Conservation (phyloP, 352 stramenopile genomes). For the Pythium dissimile region DNA sequence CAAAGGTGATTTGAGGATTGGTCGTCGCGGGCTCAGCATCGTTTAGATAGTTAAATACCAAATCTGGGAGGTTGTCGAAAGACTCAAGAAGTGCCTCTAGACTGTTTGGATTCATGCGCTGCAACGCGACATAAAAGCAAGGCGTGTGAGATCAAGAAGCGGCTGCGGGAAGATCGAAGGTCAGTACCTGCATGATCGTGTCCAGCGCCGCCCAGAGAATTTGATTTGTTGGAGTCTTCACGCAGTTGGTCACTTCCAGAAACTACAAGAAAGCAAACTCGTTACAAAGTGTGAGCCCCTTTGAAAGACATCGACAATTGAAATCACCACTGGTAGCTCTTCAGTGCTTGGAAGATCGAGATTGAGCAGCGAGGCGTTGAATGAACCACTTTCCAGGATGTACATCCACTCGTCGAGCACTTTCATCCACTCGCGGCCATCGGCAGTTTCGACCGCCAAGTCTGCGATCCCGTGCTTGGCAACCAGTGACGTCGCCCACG, state of each 20-base stretch:
- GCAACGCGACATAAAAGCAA: no score
- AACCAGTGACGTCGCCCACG: conserved; percentile 60
- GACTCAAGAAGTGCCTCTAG: conserved; percentile 74
- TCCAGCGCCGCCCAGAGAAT: conserved; percentile 81
- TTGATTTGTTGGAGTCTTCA: conserved; percentile 76
- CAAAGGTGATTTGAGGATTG: conserved; percentile 70
- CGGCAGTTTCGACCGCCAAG: conserved; percentile 36
- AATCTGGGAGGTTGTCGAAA: conserved; percentile 84
- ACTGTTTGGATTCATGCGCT: conserved; percentile 82
- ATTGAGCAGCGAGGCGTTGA: conserved; percentile 64
- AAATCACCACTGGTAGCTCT: conserved; percentile 57
- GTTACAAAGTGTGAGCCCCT: neutral
- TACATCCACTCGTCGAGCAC: conserved; percentile 89
- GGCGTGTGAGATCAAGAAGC: no score
- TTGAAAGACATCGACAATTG: neutral
- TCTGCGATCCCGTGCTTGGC: conserved; percentile 46
- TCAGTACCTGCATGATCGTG: conserved; percentile 83
- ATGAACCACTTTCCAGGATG: conserved; percentile 73
- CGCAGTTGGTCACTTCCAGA: conserved; percentile 62
- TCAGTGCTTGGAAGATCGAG: conserved; percentile 69
- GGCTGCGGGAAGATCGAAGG: no score
- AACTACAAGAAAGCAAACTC: conserved; percentile 37
- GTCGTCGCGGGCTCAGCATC: conserved; percentile 56
- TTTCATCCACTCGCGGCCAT: conserved; percentile 49
- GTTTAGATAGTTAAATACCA: conserved; percentile 84